A percentile compares a stretch with the other conserved stretches of the same genome.
phyloP scores from a whole-genome alignment of 306 rosid genomes.

The Aeschynomene evenia region DNA sequence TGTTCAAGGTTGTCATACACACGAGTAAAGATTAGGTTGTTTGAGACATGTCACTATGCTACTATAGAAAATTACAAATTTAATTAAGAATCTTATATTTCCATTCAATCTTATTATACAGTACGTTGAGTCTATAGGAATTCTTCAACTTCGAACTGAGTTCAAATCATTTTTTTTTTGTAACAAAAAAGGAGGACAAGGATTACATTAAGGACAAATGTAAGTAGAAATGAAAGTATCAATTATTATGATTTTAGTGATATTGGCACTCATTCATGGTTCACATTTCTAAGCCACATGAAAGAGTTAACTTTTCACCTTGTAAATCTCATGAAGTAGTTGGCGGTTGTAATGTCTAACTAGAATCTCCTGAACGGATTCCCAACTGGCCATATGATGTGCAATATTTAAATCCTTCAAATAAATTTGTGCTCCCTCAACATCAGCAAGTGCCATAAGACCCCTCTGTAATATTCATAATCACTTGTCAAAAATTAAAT shows the following conservation, averaged over 20 bases:
- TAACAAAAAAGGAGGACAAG: not conserved
- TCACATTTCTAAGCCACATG: not conserved
- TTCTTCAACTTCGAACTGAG: not conserved
- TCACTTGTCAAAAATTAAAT: slow-evolving; percentile 6
- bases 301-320: slow-evolving; percentile 46
- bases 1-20: slow-evolving; percentile 14
- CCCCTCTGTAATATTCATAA: slow-evolving; percentile 69
- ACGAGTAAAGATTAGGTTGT: not conserved
- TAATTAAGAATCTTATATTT: slow-evolving; percentile 4
- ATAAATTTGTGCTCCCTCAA: slow-evolving; percentile 93
- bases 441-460: slow-evolving; percentile 90
- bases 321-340: slow-evolving; percentile 89
- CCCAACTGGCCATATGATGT: slow-evolving; percentile 93
- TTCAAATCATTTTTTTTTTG: slow-evolving; percentile 9
- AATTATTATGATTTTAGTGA: not conserved
- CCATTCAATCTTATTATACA: slow-evolving; percentile 7
- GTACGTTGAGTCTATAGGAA: not conserved
- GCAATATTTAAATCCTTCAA: slow-evolving; percentile 74
- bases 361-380: slow-evolving; percentile 75
- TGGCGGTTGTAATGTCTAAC: slow-evolving; percentile 85
- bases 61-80: not conserved
- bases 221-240: slow-evolving; percentile 2
- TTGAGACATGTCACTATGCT: not conserved
- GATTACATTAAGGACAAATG: not conserved
- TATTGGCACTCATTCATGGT: not conserved